A percentile compares a stretch with the other conserved stretches of the same genome.
Conservation (phyloP, 768 basidiomycete species). For the Candolleomyces eurysporus region DNA sequence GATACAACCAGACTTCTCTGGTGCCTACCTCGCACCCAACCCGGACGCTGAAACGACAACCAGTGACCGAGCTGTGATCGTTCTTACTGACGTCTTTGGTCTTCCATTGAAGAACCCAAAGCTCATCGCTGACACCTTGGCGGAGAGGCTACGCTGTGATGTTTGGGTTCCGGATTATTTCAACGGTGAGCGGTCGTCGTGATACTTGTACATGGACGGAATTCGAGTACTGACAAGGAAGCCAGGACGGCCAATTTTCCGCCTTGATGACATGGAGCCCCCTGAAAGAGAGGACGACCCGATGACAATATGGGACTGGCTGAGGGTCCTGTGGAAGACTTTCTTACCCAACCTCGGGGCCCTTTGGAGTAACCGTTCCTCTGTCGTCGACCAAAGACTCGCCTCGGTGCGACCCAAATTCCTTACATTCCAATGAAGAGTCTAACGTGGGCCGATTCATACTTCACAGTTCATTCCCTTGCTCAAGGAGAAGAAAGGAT, state of each 20-base stretch:
- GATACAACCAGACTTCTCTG: constrained; percentile 31
- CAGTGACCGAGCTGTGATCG: constrained; percentile 37
- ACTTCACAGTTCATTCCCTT: constrained; percentile 29
- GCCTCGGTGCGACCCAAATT: constrained; percentile 14
- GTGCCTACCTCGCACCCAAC: constrained; percentile 41
- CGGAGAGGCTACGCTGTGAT: constrained; percentile 49
- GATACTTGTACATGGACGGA: neutral
- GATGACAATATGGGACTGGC: constrained; percentile 25
- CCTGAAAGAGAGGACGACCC: constrained; percentile 34
- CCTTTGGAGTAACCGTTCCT: constrained; percentile 26
- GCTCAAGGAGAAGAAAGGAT: constrained; percentile 34
- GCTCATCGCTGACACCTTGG: constrained; percentile 55
- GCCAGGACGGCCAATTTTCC: constrained; percentile 1
- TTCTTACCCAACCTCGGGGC: constrained; percentile 27
- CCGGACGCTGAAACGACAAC: neutral
- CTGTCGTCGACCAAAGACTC: constrained; percentile 27
- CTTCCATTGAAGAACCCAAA: constrained; percentile 51
- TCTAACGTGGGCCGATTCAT: neutral
- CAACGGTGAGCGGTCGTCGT: constrained; percentile 31
- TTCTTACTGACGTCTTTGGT: constrained; percentile 59
- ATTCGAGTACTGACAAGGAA: neutral
- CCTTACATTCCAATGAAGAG: neutral
- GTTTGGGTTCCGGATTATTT: constrained; percentile 70
- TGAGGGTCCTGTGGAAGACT: constrained; percentile 23
- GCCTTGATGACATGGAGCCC: neutral